Conservation (phyloP, 2,329 filamentous ascomycete genomes). For the Colletotrichum aenigma region DNA sequence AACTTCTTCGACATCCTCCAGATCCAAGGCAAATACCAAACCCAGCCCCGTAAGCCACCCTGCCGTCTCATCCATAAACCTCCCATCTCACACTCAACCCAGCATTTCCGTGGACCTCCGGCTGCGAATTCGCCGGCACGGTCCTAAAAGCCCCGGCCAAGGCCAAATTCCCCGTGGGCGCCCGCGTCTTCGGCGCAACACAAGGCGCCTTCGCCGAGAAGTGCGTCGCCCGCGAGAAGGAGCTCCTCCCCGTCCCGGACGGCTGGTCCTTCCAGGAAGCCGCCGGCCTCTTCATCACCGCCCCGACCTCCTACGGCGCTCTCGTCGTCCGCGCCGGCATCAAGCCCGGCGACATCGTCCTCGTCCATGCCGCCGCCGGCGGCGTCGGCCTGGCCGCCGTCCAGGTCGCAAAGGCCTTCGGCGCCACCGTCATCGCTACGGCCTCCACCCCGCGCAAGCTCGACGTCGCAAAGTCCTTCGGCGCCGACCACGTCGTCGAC, state of each 20-base stretch:
- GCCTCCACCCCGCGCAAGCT: constrained; percentile 83
- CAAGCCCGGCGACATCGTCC: constrained; percentile 81
- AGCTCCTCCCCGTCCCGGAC: constrained; percentile 74
- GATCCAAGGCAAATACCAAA: constrained; percentile 93
- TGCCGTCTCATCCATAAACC: background rate
- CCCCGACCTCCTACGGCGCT: constrained; percentile 86
- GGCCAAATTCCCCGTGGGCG: constrained; percentile 75
- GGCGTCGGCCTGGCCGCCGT: constrained; percentile 92
- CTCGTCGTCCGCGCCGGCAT: constrained; percentile 79
- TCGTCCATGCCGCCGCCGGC: constrained; percentile 91
- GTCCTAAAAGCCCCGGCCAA: constrained; percentile 63
- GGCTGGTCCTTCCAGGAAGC: constrained; percentile 87
- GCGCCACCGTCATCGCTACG: constrained; percentile 91
- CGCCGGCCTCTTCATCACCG: constrained; percentile 89
- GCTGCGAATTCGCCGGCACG: constrained; percentile 84
- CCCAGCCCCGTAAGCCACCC: constrained; percentile 69
- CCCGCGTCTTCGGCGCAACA: constrained; percentile 83
- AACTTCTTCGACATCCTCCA: constrained; percentile 99
- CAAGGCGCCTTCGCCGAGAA: constrained; percentile 89
- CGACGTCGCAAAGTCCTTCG: constrained; percentile 77
- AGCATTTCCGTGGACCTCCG: constrained; percentile 85
- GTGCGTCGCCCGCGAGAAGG: constrained; percentile 68
- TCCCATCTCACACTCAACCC: background rate
- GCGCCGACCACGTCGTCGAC: constrained; percentile 83
- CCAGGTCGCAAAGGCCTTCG: constrained; percentile 89